A percentile compares a stretch with the other conserved stretches of the same genome.
phyloP scores from a whole-genome alignment of 2,329 filamentous ascomycete species.

The Botrytis pseudocinerea region DNA sequence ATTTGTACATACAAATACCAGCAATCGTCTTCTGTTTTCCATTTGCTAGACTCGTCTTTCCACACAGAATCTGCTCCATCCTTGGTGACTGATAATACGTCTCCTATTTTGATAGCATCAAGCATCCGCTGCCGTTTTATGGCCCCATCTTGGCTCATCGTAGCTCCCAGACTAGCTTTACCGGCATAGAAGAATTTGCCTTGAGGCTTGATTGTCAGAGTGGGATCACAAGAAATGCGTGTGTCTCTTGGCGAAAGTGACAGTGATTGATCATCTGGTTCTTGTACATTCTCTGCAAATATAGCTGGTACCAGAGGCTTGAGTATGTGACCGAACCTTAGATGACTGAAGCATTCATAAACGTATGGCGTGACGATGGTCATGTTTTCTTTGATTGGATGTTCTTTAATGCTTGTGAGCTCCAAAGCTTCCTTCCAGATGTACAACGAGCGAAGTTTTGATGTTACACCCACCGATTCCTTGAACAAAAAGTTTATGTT shows the following conservation, averaged over 20 bases:
- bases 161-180: not conserved
- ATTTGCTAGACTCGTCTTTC: conserved; percentile 51
- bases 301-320: conserved; percentile 39
- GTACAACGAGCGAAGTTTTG: conserved; percentile 35
- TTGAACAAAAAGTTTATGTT: conserved; percentile 66
- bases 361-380: conserved; percentile 74
- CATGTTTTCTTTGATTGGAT: conserved; percentile 34
- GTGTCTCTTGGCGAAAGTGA: conserved; percentile 9
- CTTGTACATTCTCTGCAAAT: conserved; percentile 37
- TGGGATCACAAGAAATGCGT: not conserved
- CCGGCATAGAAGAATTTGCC: not conserved
- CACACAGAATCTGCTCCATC: conserved; percentile 54
- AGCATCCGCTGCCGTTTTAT: conserved; percentile 41
- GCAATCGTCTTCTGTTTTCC: conserved; percentile 48
- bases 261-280: conserved; percentile 13
- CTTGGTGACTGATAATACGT: conserved; percentile 50
- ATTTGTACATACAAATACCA: conserved; percentile 73
- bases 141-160: not conserved
- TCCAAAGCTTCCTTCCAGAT: conserved; percentile 44
- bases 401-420: conserved; percentile 38
- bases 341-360: conserved; percentile 61
- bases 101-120: conserved; percentile 52
- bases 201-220: not conserved
- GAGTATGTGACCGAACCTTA: conserved; percentile 59
- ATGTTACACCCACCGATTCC: conserved; percentile 53